Evolutionary conservation across 2,329 filamentous ascomycete species (phyloP), one percentile per base, ranked within the genome.

Genomic region (Fusarium vanettenii): DNA sequence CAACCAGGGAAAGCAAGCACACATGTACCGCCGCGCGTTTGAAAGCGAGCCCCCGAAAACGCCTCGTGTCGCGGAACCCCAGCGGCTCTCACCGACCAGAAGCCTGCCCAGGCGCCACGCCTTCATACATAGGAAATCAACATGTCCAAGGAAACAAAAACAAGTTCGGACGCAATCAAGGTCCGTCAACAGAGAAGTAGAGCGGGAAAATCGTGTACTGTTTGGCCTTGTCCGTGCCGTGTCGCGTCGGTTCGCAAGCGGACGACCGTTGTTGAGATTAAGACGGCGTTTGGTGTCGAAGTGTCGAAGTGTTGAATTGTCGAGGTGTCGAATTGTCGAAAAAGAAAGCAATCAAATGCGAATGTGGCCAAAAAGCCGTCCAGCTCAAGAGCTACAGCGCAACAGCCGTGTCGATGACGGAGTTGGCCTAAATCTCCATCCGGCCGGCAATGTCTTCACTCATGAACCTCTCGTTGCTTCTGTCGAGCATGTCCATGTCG

Each of bases 371-470:
- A 29, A 55, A 31, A 41, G 13, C 52, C 39, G 62, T 43, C n/a
- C 5, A 55, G 41, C 29, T 29, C 13, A 43, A 60, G 61, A 69
- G 60, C 27, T n/a, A 35, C 55, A 55, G 65, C 37, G n/a, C 50
- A 52, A 43, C 29, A 14, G 39, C 41, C 59, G 45, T 13, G n/a
- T 39, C 56, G 20, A 63, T 69, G 48, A 63, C 68, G 43, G 55
- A 66, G 31, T 25, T 20, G 52, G 65, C 64, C 81, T 87, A 90
- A 75, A 92, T 88, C 78, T 92, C 91, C 89, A 92, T 92, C 22
- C 86, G 85, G 5, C 87, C 86, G 33, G 89, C 90, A 56, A 92
- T 86, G 71, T 92, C 91, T 80, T 92, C 90, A 74, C 90, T 92
- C 80, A 91, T 86, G 33, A 88, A 87, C 45, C 90, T 86, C 52